These are phyloP conservation scores for Cystobasidium onofrii DNA, from an alignment of 768 basidiomycete species.

Conservation along the genomic window DNA sequence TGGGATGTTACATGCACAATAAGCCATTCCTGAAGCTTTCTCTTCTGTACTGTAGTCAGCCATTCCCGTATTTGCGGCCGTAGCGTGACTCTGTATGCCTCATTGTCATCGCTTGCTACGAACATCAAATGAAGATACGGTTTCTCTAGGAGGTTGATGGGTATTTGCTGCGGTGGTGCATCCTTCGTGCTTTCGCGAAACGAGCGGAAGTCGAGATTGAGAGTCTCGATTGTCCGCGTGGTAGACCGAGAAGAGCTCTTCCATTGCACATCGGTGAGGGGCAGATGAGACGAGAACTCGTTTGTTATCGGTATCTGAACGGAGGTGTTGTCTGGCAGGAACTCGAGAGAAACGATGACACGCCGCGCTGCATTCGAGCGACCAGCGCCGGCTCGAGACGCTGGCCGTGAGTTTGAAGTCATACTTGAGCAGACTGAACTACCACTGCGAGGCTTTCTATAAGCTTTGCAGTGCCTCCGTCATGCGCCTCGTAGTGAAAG, in stretches of 20 bases:
- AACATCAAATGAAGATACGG: constrained; percentile 65
- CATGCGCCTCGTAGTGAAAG: not conserved
- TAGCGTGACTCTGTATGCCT: constrained; percentile 66
- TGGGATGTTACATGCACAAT: constrained; percentile 76
- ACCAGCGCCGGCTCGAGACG: not conserved
- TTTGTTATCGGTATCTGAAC: constrained; percentile 5
- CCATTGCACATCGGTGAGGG: constrained; percentile 88
- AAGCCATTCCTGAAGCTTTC: constrained; percentile 82
- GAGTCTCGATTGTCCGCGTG: constrained; percentile 77
- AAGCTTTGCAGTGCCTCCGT: not conserved
- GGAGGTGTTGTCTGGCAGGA: constrained; percentile 12
- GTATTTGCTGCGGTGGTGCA: constrained; percentile 64
- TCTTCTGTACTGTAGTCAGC: constrained; percentile 56
- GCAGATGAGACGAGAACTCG: constrained; percentile 48
- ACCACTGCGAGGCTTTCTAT: not conserved
- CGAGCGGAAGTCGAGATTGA: constrained; percentile 59
- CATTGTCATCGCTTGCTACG: constrained; percentile 72
- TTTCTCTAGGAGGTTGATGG: constrained; percentile 60
- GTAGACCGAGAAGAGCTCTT: constrained; percentile 63
- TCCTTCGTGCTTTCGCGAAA: constrained; percentile 56
- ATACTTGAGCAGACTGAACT: not conserved
- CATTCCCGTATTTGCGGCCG: constrained; percentile 89
- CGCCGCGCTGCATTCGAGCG: not conserved
- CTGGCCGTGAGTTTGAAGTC: not conserved
- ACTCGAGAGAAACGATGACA: constrained; percentile 21